Evolutionary conservation across 768 basidiomycete species (phyloP).

Genomic region (Russula olivacea): DNA sequence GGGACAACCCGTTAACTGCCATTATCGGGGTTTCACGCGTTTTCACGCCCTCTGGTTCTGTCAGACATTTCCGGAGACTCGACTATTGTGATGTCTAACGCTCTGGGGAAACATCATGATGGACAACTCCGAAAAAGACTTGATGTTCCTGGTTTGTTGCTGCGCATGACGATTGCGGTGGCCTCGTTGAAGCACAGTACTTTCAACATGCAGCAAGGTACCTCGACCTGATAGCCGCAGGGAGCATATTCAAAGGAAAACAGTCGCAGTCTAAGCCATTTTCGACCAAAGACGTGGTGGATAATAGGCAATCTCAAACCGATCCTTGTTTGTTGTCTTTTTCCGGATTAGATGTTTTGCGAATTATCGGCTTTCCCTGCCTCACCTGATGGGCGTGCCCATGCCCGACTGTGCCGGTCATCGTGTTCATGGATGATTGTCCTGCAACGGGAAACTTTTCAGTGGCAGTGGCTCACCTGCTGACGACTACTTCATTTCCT

Average conservation of each 20-base stretch:
- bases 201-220: neutral
- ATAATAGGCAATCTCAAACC: neutral
- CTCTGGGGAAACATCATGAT: neutral
- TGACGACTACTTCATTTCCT: constrained; percentile 6
- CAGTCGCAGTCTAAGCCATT: constrained; percentile 7
- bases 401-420: constrained; percentile 9
- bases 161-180: neutral
- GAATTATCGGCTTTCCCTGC: neutral
- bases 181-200: neutral
- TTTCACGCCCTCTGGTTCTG: neutral
- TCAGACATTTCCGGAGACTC: neutral
- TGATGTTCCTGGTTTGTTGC: neutral
- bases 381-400: constrained; percentile 22
- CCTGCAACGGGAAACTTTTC: neutral
- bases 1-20: neutral
- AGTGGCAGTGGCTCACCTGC: constrained; percentile 11
- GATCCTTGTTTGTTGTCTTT: neutral
- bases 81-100: neutral
- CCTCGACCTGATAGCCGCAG: neutral
- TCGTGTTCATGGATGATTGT: neutral
- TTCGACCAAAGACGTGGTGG: constrained; percentile 5
- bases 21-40: neutral
- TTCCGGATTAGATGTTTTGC: constrained; percentile 9
- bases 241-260: neutral
- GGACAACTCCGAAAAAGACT: constrained; percentile 1